Evolutionary conservation across 768 basidiomycete species (phyloP).

Genomic region (Hygrophorus russula): DNA sequence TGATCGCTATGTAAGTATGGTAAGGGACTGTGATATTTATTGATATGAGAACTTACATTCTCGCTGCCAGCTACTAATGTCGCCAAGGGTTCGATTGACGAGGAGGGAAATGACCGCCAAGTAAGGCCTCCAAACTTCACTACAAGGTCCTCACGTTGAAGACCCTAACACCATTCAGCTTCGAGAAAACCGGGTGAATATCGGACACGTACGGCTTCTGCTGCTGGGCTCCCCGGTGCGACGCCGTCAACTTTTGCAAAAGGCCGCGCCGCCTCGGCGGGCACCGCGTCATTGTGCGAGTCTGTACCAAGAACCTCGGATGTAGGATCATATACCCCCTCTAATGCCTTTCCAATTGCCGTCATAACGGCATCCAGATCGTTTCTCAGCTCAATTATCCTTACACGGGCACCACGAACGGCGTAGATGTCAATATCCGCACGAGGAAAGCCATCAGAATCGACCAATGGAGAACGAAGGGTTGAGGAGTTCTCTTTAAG

Average conservation of each 20-base stretch:
- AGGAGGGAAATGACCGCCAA: constrained; percentile 35
- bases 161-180: constrained; percentile 34
- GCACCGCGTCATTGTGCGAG: background rate
- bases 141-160: constrained; percentile 59
- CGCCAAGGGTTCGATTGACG: constrained; percentile 59
- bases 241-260: constrained; percentile 82
- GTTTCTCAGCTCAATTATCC: constrained; percentile 74
- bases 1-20: constrained; percentile 31
- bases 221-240: constrained; percentile 73
- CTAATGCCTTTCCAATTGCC: constrained; percentile 55
- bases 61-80: constrained; percentile 68
- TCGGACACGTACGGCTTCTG: constrained; percentile 49
- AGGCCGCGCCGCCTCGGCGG: constrained; percentile 21
- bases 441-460: constrained; percentile 82
- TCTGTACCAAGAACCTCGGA: constrained; percentile 13
- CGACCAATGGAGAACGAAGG: constrained; percentile 68
- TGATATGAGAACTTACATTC: constrained; percentile 41
- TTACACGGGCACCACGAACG: constrained; percentile 61
- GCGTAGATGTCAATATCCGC: constrained; percentile 79
- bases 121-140: constrained; percentile 63
- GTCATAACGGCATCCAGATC: constrained; percentile 60
- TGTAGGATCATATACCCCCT: constrained; percentile 52
- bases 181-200: background rate
- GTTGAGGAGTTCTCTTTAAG: constrained; percentile 53
- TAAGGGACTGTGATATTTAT: background rate